Base-by-base conservation (phyloP, 2,329 filamentous ascomycete species). In the Arthroderma sp. region DNA sequence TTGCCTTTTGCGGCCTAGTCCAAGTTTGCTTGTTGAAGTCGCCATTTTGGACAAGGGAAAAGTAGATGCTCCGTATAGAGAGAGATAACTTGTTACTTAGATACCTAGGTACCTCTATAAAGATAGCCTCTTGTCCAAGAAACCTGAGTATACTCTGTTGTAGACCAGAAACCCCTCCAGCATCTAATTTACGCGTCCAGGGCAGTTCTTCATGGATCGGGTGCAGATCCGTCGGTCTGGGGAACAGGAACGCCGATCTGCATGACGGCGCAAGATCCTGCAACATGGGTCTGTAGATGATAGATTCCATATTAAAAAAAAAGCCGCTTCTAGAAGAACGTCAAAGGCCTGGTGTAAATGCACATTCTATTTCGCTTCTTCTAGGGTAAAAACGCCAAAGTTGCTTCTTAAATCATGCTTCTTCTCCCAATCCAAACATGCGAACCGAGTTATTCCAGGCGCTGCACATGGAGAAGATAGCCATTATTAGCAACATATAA, bases 391-490 rank as follows among this genome's bases (percentile, higher is more conserved):
- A 51, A 31, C 43, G 43, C 13, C 25, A 4, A 17, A 33, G 19
- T 51, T 33, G 28, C 25, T n/a, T 17, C 15, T n/a, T 11, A 9
- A 31, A 13, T 49, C 43, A 49, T 13, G 21, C 43, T 23, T 66
- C 60, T 62, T 80, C 78, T 0, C 81, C 85, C 43, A 95, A 69
- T 0, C 82, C 84, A 74, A 95, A 95, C 68, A 95, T 88, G 60
- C 77, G 77, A 58, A 84, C 79, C 0, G 88, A 93, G 70, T 95
- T 95, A 47, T 73, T 79, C 88, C 88, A 94, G 3, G 88, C 85
- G 25, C 77, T 79, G 57, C 33, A 19, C 43, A 38, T n/a, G 15
- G 21, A 38, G n/a, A 44, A 21, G 53, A 64, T 61, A 60, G 58
- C 54, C 17, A 38, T 7, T 5, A 56, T 69, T 61, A 71, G 66